Evolutionary conservation across 2,329 filamentous ascomycete genomes (phyloP).

Genomic region (Aspergillus awamori): DNA sequence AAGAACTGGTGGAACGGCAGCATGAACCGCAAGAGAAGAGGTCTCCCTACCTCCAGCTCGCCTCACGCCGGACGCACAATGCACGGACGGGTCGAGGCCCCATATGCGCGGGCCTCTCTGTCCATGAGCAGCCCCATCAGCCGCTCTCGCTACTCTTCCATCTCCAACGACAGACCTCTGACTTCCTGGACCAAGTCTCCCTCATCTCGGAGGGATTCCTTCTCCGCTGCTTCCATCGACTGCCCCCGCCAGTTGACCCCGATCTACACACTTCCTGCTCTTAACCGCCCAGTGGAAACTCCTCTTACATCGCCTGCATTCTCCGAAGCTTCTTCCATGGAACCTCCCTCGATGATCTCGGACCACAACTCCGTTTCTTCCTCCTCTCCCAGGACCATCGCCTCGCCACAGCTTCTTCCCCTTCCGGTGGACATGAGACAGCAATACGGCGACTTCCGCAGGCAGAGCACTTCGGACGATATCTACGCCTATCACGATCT

Average conservation of each 20-base stretch:
- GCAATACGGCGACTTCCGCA: slow-evolving; percentile 36
- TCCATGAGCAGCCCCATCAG: slow-evolving; percentile 29
- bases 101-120: slow-evolving; percentile 40
- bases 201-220: slow-evolving; percentile 30
- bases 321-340: slow-evolving; percentile 61
- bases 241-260: slow-evolving; percentile 38
- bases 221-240: slow-evolving; percentile 24
- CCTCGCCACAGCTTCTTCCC: slow-evolving; percentile 46
- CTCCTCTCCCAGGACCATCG: slow-evolving; percentile 57
- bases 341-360: slow-evolving; percentile 71
- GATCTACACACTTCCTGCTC: slow-evolving; percentile 42
- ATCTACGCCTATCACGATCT: slow-evolving; percentile 28
- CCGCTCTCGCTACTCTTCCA: slow-evolving; percentile 33
- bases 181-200: slow-evolving; percentile 26
- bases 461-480: slow-evolving; percentile 36
- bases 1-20: slow-evolving; percentile 99
- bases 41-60: slow-evolving; percentile 40
- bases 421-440: slow-evolving; percentile 50
- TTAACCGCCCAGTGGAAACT: slow-evolving; percentile 52
- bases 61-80: slow-evolving; percentile 38
- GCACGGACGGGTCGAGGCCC: slow-evolving; percentile 43
- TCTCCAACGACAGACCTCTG: slow-evolving; percentile 25
- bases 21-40: slow-evolving; percentile 74
- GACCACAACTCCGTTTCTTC: slow-evolving; percentile 68
- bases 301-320: slow-evolving; percentile 67